Evolutionary conservation across 257 asterid genomes (phyloP), one percentile per base, ranked within the genome.

Genomic region (Capsicum chinense): DNA sequence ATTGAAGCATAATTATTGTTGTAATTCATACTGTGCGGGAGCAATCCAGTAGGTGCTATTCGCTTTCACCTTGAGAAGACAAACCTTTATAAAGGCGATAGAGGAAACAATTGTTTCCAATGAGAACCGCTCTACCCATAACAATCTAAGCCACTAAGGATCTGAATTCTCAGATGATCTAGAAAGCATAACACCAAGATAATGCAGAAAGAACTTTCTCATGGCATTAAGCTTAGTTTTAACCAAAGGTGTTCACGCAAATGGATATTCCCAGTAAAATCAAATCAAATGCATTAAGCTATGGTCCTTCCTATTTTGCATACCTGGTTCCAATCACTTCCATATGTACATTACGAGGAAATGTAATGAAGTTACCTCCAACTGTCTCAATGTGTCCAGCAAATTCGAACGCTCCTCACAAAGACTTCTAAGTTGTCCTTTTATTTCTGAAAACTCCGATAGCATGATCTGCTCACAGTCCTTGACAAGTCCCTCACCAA

Each of bases 381-480:
- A 88, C 87, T 94, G 97, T 84, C 95, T 91, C 86, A 95, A 85
- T 0, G 99, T 89, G 89, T 95, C 95, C 60, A 94, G 88, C 89
- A 95, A 90, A 89, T 90, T 90, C 44, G 94, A 91, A 52, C 98
- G 98, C 63, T 95, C 97, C 81, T 92, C 89, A 10, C 92, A 92
- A 35, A 95, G 97, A 89, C 83, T 86, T 85, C 90, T 93, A 86
- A 92, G 88, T 78, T 93, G 99, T 69, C 97, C 98, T 74, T 93
- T 91, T 67, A 94, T 85, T 70, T 90, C 97, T 10, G 98, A 93
- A 86, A 95, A 92, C 80, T 95, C 98, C 0, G 97, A 90, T 67
- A 94, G 95, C 97, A 95, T 90, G 39, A 95, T 95, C 93, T 90
- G 95, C 89, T 95, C 99, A 85, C 98, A 95, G 85, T 95, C 98